Evolutionary conservation across 2,329 filamentous ascomycete species (phyloP), one percentile per base, ranked within the genome.

Genomic region (Orbilia javanica): DNA sequence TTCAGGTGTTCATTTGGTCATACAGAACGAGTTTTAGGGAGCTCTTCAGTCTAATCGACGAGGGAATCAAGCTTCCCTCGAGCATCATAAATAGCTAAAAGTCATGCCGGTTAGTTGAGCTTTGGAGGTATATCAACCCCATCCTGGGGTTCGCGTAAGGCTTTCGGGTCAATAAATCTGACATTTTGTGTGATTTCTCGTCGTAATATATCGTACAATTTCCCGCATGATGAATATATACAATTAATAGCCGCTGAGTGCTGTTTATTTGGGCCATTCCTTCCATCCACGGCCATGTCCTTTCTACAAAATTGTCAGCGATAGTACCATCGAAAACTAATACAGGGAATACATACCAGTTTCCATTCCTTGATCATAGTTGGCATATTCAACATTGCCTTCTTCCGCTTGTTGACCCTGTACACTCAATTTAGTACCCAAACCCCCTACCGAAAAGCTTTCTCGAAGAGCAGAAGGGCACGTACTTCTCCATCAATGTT

Each of bases 381-480:
- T 80, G 95, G 94, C 96, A 99, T 99, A 77, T 91, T 90, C 86
- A 96, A 85, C 93, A 98, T 97, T 76, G 96, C 96, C 85, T 93
- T 89, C 88, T 92, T 92, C 86, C 94, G 90, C 86, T 92, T 90
- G 84, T 97, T 93, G 88, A 98, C 89, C 85, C 91, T 92, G 83
- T 79, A 70, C 29, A 75, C 67, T 7, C 36, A 39, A 64, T 36
- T 50, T 22, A 31, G 42, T 34, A 34, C 11, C 55, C 46, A 15
- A 53, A 10, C 42, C 63, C 31, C 18, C 39, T 36, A 68, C 46
- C 48, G 13, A 68, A 34, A 42, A 31, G 27, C n/a, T 6, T 0
- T 20, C 3, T 13, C 4, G 34, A 22, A 2, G 10, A 18, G 18
- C 60, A 31, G 10, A 10, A 57, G n/a, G 39, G 27, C 50, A 87